Evolutionary conservation across 2,329 filamentous ascomycete genomes (phyloP), one percentile per base, ranked within the genome.

Genomic region (Fusarium ambrosium): DNA sequence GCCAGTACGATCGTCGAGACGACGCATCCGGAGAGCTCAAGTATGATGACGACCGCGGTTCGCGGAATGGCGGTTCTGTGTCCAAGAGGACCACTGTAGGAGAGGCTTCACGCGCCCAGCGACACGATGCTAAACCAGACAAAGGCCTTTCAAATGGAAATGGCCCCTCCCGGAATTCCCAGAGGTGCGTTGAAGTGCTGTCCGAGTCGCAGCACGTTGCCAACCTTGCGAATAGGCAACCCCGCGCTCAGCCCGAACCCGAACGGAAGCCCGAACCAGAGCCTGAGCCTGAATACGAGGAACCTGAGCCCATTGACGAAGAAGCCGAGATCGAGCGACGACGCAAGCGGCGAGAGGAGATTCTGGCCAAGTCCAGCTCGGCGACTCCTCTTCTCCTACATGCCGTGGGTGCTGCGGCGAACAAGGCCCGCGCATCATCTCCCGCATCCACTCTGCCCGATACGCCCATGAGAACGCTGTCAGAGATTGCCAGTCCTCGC

Each of bases 301-400:
- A 89, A 74, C 85, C 88, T 66, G 87, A 91, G 77, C 87, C 89
- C n/a, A 81, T 95, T 76, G 93, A 97, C 81, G 94, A 97, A 85
- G 93, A 93, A 72, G 92, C 93, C 76, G 89, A 96, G 79, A 93
- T 98, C 79, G 94, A 97, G 82, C 92, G 95, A 79, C 93, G 95
- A 65, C 93, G 95, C 32, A 95, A 93, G 80, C 91, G 93, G 68
- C 92, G 95, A 75, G 94, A 97, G 84, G 94, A 94, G 74, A 93
- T 97, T 73, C 90, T 95, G 80, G 93, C 94, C 81, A 97, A 95
- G 85, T 93, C 95, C 79, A 92, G 91, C 75, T 92, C 92, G 78
- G 89, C 92, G 62, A 92, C 92, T 60, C 93, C 94, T 62, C 87
- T 96, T 79, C 89, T 94, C 70, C 90, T 96, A 72, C 92, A 95